These are phyloP conservation scores for Ramalina peruviana DNA, from an alignment of 495 filamentous ascomycete species.

Conservation along the genomic window DNA sequence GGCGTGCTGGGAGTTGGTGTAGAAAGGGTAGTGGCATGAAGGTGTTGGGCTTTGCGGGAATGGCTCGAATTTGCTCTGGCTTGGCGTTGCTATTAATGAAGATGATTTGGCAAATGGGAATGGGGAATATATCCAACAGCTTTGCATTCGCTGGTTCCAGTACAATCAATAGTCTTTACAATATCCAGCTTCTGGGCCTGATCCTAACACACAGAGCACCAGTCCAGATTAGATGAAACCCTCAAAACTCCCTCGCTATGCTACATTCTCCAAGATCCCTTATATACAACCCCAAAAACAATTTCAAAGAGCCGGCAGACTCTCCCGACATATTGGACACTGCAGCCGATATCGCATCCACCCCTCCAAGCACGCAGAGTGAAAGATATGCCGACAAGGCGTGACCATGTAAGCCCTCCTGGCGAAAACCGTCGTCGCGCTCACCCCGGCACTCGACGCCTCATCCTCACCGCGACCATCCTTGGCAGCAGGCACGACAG, in stretches of 20 bases:
- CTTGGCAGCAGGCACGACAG: conserved; percentile 50
- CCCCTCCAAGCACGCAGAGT: conserved; percentile 81
- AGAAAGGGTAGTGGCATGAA: not conserved
- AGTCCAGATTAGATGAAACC: no score
- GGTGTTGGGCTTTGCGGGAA: no score
- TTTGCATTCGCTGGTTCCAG: not conserved
- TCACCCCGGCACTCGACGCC: conserved; percentile 28
- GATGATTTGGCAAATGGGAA: no score
- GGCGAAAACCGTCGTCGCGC: conserved; percentile 57
- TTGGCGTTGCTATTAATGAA: no score
- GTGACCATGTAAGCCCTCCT: conserved; percentile 89
- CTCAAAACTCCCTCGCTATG: not conserved
- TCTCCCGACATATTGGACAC: conserved; percentile 92
- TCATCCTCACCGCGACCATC: conserved; percentile 25
- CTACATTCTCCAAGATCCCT: not conserved
- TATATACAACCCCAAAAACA: not conserved
- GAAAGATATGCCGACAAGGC: conserved; percentile 91
- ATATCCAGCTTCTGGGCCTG: not conserved
- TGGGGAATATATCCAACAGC: no score
- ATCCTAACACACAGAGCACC: not conserved
- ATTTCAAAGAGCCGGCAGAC: conserved; percentile 53
- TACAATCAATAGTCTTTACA: not conserved
- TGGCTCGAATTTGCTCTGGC: no score
- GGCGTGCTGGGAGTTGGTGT: conserved; percentile 59
- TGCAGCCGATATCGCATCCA: conserved; percentile 90